Evolutionary conservation across 129 eudicot genomes (phyloP).

Genomic region (Escallonia herrerae): DNA sequence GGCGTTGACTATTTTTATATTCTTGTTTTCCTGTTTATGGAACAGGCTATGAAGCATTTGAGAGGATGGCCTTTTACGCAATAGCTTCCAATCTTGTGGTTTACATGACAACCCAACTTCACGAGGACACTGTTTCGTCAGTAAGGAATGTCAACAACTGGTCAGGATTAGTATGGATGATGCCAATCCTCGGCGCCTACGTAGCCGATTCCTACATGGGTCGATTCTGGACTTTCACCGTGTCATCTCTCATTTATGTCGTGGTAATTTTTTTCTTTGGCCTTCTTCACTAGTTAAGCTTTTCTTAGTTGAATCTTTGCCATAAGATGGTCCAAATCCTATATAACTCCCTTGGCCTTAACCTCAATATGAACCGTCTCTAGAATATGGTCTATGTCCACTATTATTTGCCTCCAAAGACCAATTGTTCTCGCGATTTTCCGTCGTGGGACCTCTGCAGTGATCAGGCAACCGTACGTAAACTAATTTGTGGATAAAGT

Average conservation of each 20-base stretch:
- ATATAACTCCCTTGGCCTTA: background rate
- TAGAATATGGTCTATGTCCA: background rate
- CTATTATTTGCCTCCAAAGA: background rate
- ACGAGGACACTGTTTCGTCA: conserved; percentile 84
- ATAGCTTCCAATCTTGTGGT: conserved; percentile 94
- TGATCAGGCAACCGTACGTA: conserved; percentile 3
- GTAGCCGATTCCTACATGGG: conserved; percentile 89
- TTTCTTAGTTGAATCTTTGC: background rate
- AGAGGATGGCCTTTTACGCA: conserved; percentile 95
- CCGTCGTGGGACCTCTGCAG: conserved; percentile 2
- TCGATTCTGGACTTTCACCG: conserved; percentile 90
- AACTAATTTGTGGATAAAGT: background rate
- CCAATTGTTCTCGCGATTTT: background rate
- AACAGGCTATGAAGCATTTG: conserved; percentile 88
- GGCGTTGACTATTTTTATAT: too few species aligned
- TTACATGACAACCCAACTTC: conserved; percentile 79
- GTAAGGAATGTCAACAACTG: conserved; percentile 89
- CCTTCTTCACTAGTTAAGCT: background rate
- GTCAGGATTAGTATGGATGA: conserved; percentile 93
- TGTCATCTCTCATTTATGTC: conserved; percentile 73
- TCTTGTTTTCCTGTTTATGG: background rate
- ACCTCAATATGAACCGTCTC: background rate
- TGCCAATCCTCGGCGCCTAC: conserved; percentile 87
- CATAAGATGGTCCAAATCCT: background rate
- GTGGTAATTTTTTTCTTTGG: conserved; percentile 34